Percentiles rank a stretch among this genome's conserved stretches.
Conservation (phyloP, 768 basidiomycete species). For the Postia placenta region DNA sequence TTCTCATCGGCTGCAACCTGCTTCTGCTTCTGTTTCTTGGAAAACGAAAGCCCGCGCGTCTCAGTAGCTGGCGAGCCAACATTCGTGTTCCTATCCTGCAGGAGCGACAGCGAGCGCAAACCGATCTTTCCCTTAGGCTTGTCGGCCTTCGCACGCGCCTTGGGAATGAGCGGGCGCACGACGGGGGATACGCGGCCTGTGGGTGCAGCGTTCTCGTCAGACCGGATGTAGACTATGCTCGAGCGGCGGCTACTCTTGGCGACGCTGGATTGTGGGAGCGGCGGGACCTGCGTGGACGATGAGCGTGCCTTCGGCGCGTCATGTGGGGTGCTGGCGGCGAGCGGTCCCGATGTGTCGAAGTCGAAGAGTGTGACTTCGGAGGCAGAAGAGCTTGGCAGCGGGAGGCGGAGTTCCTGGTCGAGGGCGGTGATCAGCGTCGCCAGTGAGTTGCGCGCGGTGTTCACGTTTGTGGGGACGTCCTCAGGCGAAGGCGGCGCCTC, state of each 20-base stretch:
- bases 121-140: constrained; percentile 42
- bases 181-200: constrained; percentile 24
- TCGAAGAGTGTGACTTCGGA: constrained; percentile 62
- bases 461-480: constrained; percentile 43
- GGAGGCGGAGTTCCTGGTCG: constrained; percentile 22
- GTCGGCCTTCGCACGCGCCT: constrained; percentile 46
- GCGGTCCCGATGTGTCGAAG: constrained; percentile 32
- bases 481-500: constrained; percentile 41
- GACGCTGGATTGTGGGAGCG: constrained; percentile 17
- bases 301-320: constrained; percentile 31
- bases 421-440: constrained; percentile 33
- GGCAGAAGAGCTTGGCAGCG: constrained; percentile 44
- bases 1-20: constrained; percentile 19
- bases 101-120: constrained; percentile 56
- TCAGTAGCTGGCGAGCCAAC: constrained; percentile 21
- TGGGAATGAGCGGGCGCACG: constrained; percentile 49
- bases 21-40: constrained; percentile 41
- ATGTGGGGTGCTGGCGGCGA: constrained; percentile 61
- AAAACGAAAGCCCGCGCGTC: constrained; percentile 51
- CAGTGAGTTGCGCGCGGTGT: constrained; percentile 48
- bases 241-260: constrained; percentile 36
- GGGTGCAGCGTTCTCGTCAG: constrained; percentile 34
- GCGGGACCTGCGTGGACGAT: constrained; percentile 17
- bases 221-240: constrained; percentile 61
- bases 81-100: constrained; percentile 52